A percentile compares a stretch with the other conserved stretches of the same genome.
phyloP scores from a whole-genome alignment of 208 protist genomes.

The Vickermania spadyakhi region DNA sequence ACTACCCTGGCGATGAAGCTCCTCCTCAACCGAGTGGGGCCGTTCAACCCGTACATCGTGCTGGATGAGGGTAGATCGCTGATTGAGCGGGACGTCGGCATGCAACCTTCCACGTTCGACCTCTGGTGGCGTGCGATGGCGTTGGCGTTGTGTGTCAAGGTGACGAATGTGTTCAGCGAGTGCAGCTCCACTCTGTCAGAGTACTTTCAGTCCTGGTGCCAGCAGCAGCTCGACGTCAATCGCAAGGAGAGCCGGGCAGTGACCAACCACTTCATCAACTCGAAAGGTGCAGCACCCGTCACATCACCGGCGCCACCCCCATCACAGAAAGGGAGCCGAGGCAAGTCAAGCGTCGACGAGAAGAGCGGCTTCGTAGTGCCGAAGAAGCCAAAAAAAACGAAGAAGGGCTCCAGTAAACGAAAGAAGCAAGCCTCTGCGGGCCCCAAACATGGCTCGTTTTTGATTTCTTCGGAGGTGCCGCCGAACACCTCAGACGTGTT shows the following conservation, averaged over 20 bases:
- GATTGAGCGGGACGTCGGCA: conserved; percentile 28
- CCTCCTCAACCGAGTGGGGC: conserved; percentile 15
- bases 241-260: conserved; percentile 20
- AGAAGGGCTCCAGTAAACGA: neutral
- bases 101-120: conserved; percentile 69
- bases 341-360: neutral
- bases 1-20: conserved; percentile 14
- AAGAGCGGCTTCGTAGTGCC: neutral
- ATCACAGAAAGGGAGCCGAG: neutral
- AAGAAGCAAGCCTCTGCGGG: neutral
- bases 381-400: neutral
- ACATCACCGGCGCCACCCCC: neutral
- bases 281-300: neutral
- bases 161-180: conserved; percentile 65
- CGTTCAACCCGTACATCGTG: conserved; percentile 29
- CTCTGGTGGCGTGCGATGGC: conserved; percentile 83
- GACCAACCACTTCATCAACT: conserved; percentile 17
- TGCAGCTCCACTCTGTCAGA: conserved; percentile 28
- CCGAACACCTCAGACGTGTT: conserved; percentile 31
- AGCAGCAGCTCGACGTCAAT: conserved; percentile 16
- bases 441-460: too few species aligned
- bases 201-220: conserved; percentile 35
- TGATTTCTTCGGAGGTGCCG: too few species aligned
- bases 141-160: conserved; percentile 69
- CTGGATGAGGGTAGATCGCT: conserved; percentile 24